Evolutionary conservation across 2,329 filamentous ascomycete genomes (phyloP).

Genomic region (Orbilia blumenaviensis): DNA sequence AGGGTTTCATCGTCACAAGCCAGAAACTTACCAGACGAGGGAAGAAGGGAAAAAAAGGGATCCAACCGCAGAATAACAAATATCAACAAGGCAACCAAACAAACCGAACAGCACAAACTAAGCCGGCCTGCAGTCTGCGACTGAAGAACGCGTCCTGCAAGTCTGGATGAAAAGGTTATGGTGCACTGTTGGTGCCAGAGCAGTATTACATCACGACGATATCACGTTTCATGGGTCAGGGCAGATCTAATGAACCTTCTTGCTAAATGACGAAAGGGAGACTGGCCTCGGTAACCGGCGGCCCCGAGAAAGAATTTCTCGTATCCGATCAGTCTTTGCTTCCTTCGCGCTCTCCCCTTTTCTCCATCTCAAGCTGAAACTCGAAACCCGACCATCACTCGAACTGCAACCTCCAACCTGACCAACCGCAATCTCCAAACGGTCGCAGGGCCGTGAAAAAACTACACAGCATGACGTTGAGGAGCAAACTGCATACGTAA

Average conservation of each 20-base stretch:
- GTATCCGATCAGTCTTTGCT: slow-evolving; percentile 3
- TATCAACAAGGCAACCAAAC: slow-evolving; percentile 28
- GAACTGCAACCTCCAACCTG: not conserved
- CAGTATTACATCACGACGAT: slow-evolving; percentile 49
- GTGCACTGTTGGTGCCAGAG: slow-evolving; percentile 10
- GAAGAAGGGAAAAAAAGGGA: not conserved
- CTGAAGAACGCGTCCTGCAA: slow-evolving; percentile 41
- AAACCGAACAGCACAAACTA: not conserved
- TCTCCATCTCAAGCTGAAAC: slow-evolving; percentile 29
- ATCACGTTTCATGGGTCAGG: slow-evolving; percentile 40
- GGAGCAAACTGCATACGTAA: slow-evolving; percentile 36
- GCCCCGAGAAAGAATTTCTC: slow-evolving; percentile 4
- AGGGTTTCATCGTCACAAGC: slow-evolving; percentile 42
- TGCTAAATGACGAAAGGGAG: slow-evolving; percentile 2
- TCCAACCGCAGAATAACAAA: slow-evolving; percentile 27
- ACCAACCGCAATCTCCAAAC: slow-evolving; percentile 1
- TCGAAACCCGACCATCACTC: slow-evolving; percentile 6
- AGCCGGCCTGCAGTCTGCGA: slow-evolving; percentile 8
- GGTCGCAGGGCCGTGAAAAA: not conserved
- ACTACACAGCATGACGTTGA: slow-evolving; percentile 15
- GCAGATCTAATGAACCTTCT: not conserved
- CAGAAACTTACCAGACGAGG: not conserved
- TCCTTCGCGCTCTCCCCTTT: not conserved
- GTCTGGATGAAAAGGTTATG: not conserved
- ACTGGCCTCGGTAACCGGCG: slow-evolving; percentile 2